These are phyloP conservation scores for Diaporthe batatas DNA, from an alignment of 2,329 filamentous ascomycete species.

Conservation along the genomic window DNA sequence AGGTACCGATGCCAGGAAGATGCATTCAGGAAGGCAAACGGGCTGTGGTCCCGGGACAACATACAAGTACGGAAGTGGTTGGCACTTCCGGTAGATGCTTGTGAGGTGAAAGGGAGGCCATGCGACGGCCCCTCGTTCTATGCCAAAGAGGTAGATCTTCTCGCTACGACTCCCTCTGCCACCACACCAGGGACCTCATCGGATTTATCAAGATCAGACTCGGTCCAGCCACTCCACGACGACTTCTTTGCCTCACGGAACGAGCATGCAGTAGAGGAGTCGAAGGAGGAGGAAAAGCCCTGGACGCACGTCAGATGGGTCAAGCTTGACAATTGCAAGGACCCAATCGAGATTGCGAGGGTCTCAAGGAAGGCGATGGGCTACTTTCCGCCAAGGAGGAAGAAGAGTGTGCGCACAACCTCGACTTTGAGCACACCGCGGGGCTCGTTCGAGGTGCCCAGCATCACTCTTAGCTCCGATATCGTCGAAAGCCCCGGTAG, in stretches of 20 bases:
- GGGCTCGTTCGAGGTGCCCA: conserved; percentile 72
- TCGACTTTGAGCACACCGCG: conserved; percentile 77
- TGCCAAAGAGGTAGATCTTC: conserved; percentile 61
- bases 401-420: conserved; percentile 81
- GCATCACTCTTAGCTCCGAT: conserved; percentile 55
- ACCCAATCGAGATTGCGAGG: conserved; percentile 87
- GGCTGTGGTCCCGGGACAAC: conserved; percentile 94
- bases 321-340: conserved; percentile 75
- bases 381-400: conserved; percentile 90
- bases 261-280: conserved; percentile 48
- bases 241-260: conserved; percentile 59
- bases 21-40: conserved; percentile 86
- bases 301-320: conserved; percentile 96
- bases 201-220: conserved; percentile 46
- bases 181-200: conserved; percentile 48
- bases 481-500: conserved; percentile 52
- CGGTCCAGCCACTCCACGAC: conserved; percentile 50
- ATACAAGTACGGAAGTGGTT: conserved; percentile 87
- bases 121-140: conserved; percentile 66
- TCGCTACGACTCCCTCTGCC: conserved; percentile 62
- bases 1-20: conserved; percentile 90
- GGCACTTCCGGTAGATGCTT: conserved; percentile 89
- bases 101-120: conserved; percentile 82
- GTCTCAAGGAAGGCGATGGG: conserved; percentile 85
- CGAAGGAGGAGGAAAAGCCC: conserved; percentile 69